Evolutionary conservation across 2,329 filamentous ascomycete species (phyloP).

Genomic region (Diaporthe eres): DNA sequence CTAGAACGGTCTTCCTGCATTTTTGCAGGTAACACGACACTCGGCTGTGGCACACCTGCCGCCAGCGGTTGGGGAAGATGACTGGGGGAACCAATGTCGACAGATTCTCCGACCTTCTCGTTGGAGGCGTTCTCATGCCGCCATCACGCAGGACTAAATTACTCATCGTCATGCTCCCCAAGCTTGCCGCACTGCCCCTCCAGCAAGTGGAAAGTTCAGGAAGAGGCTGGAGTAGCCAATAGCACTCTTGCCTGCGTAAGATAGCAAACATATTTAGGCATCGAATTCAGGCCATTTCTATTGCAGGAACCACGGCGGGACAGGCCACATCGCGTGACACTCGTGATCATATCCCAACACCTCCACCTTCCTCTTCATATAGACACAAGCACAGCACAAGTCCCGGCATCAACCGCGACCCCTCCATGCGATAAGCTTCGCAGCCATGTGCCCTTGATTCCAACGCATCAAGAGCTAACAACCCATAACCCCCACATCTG

Average conservation of each 20-base stretch:
- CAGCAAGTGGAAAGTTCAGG: background rate
- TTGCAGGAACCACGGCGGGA: background rate
- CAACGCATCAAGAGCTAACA: background rate
- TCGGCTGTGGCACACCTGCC: background rate
- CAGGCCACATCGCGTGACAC: background rate
- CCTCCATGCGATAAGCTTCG: background rate
- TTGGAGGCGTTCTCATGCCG: slow-evolving; percentile 4
- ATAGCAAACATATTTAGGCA: slow-evolving; percentile 19
- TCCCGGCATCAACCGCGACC: background rate
- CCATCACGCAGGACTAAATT: background rate
- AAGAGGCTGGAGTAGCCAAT: slow-evolving; percentile 15
- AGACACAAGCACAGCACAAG: background rate
- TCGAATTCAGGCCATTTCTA: background rate
- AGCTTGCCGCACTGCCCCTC: slow-evolving; percentile 2
- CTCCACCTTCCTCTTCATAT: background rate
- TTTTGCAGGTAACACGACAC: background rate
- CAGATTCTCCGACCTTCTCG: background rate
- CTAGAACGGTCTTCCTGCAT: slow-evolving; percentile 4
- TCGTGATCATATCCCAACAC: background rate
- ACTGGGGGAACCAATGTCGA: background rate
- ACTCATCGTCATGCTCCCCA: slow-evolving; percentile 3
- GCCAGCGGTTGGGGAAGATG: slow-evolving; percentile 9
- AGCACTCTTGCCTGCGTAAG: background rate
- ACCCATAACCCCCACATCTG: too few species aligned
- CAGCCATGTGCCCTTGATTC: background rate